Evolutionary conservation across 169 alveolate species (phyloP).

Genomic region (Plasmodium cynomolgi): DNA sequence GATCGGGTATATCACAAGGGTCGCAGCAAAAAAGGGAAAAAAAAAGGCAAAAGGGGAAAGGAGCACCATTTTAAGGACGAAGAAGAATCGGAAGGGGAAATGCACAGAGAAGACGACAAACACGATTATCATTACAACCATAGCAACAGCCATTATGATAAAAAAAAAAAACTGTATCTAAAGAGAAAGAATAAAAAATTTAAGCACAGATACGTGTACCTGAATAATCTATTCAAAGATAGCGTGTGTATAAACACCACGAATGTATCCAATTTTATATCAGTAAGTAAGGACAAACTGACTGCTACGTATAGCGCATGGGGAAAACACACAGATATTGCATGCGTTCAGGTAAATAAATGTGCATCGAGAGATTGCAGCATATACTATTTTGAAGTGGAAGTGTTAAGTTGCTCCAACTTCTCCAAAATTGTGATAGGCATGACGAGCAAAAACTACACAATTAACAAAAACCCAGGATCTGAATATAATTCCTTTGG

Average conservation of each 20-base stretch:
- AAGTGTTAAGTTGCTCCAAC: conserved; percentile 75
- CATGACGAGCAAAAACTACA: conserved; percentile 78
- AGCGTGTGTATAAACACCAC: conserved; percentile 42
- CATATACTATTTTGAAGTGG: conserved; percentile 85
- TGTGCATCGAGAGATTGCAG: conserved; percentile 85
- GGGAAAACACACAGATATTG: conserved; percentile 73
- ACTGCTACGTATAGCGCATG: conserved; percentile 69
- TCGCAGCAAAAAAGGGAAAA: not conserved
- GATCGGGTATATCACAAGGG: not conserved
- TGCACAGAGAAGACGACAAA: conserved; percentile 2
- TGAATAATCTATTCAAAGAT: conserved; percentile 40
- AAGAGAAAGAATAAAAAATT: conserved; percentile 37
- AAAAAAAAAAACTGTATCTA: conserved; percentile 38
- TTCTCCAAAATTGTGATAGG: conserved; percentile 85
- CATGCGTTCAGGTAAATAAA: conserved; percentile 85
- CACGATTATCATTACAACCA: not conserved
- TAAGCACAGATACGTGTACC: conserved; percentile 49
- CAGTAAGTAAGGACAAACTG: conserved; percentile 62
- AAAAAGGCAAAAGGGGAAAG: not conserved
- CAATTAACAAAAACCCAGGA: conserved; percentile 86
- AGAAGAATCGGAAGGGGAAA: not conserved
- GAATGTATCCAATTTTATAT: conserved; percentile 56
- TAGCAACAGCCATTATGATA: conserved; percentile 10
- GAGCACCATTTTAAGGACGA: not conserved
- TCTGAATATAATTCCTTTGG: conserved; percentile 84